Conservation (phyloP, 2,329 filamentous ascomycete genomes). For the Metarhizium sp. region DNA sequence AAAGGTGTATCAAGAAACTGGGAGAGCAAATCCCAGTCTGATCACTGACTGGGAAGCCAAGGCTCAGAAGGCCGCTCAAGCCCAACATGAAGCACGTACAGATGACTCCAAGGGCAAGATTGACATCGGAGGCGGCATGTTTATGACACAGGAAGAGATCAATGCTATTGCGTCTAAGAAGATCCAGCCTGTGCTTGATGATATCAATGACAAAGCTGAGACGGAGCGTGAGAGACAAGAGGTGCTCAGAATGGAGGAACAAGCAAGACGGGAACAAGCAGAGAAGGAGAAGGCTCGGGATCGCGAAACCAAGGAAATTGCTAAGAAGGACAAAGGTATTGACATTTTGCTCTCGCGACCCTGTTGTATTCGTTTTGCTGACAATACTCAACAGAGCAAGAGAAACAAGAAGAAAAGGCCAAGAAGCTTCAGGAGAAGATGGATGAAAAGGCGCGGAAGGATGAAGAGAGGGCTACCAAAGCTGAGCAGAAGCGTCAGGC, state of each 20-base stretch:
- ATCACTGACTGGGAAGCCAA: conserved; percentile 72
- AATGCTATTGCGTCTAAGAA: conserved; percentile 68
- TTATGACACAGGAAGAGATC: conserved; percentile 68
- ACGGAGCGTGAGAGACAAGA: conserved; percentile 58
- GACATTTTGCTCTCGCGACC: conserved; percentile 4
- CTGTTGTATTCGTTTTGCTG: conserved; percentile 6
- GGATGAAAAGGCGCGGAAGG: conserved; percentile 11
- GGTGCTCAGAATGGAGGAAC: conserved; percentile 53
- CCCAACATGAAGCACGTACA: conserved; percentile 52
- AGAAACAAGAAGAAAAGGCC: conserved; percentile 29
- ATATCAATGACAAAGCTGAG: conserved; percentile 73
- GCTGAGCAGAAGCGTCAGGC: conserved; percentile 39
- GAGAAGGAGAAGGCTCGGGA: conserved; percentile 38
- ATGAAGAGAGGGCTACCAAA: conserved; percentile 34
- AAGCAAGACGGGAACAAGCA: conserved; percentile 43
- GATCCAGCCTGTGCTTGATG: conserved; percentile 75
- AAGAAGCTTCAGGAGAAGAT: conserved; percentile 12
- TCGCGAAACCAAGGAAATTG: conserved; percentile 42
- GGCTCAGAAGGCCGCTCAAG: conserved; percentile 59
- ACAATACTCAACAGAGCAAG: conserved; percentile 27
- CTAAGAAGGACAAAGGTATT: conserved; percentile 51
- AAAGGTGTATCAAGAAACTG: conserved; percentile 66
- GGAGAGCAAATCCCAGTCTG: conserved; percentile 59
- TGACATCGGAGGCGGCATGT: conserved; percentile 72
- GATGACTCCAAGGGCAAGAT: conserved; percentile 41